Base-by-base conservation (phyloP, 805 yeast genomes). In the Saturnispora galanensis region DNA sequence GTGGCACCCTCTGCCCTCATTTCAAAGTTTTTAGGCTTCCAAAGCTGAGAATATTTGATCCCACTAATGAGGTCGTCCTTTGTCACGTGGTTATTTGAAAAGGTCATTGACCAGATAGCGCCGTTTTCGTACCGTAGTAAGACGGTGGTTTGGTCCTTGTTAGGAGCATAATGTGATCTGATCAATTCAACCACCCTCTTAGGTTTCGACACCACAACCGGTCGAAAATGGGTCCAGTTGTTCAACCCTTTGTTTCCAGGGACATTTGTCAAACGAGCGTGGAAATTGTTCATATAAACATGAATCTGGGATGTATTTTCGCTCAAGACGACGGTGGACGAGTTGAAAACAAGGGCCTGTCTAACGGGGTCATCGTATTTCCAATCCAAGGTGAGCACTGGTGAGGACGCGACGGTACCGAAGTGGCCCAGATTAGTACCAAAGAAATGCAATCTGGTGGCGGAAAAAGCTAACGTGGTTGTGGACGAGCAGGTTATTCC, bases 351-450 rank as follows among this genome's bases (percentile, higher is more conserved):
- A 17, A 72, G 62, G 0, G 81, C 81, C 33, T 70, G 70, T 46
- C 69, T 71, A 29, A 85, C 76, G 0, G 63, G 44, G 35, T 66
- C 77, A 53, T 71, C 75, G 36, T 77, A 70, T 29, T 61, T 65
- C 16, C 70, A 57, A 44, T 67, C 52, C 1, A 60, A 52, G 1
- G 78, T 77, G 51, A 66, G 58, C 3, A 30, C 31, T 12, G 48
- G 26, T 35, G 38, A 44, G 11, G 44, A 30, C n/a, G 46, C 32
- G 5, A 48, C 44, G 2, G 41, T 38, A n/a, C 90, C 90, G 80
- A 86, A 77, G 59, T 86, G 95, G 0, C 96, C 96, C 21, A 76
- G 62, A 56, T 86, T 84, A 13, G 80, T 64, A 3, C 96, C 96
- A 94, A 94, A 86, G 34, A 76, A 63, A 48, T 66, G 73, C 3